Evolutionary conservation across 768 basidiomycete genomes (phyloP).

Genomic region (Panaeolus papilionaceus): DNA sequence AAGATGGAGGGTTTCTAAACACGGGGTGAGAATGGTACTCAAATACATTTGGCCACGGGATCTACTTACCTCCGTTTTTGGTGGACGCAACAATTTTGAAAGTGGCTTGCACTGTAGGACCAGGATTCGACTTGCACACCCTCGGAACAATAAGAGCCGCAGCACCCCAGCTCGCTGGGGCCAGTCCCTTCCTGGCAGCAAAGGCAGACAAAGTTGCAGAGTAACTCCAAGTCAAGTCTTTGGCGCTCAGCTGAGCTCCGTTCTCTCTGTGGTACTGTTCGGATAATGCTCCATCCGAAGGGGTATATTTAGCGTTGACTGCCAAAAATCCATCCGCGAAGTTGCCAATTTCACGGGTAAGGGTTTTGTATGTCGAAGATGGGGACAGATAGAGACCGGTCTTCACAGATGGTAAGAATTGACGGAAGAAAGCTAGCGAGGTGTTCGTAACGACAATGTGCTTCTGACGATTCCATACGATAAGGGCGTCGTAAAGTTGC

Average conservation of each 20-base stretch:
- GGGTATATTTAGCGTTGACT: conserved; percentile 65
- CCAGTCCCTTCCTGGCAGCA: conserved; percentile 53
- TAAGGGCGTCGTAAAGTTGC: conserved; percentile 75
- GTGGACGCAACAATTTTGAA: conserved; percentile 74
- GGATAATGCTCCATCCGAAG: conserved; percentile 60
- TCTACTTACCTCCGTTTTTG: conserved; percentile 56
- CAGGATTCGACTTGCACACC: conserved; percentile 42
- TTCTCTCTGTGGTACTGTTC: conserved; percentile 64
- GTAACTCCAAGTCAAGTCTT: conserved; percentile 80
- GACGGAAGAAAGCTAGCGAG: conserved; percentile 76
- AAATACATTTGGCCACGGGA: background rate
- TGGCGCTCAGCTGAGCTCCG: conserved; percentile 63
- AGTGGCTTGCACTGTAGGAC: conserved; percentile 53
- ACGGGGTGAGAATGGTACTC: conserved; percentile 2
- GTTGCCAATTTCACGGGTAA: conserved; percentile 53
- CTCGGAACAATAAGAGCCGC: conserved; percentile 54
- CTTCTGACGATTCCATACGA: conserved; percentile 63
- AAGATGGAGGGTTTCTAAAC: conserved; percentile 70
- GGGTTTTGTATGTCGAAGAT: conserved; percentile 52
- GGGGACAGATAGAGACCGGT: conserved; percentile 58
- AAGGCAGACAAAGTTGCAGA: conserved; percentile 70
- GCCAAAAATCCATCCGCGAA: conserved; percentile 74
- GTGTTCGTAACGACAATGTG: conserved; percentile 57
- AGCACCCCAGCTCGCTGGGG: conserved; percentile 71
- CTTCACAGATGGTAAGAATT: conserved; percentile 53